Conservation (phyloP, 1,139 yeast genomes). For the Groenewaldozyma auringiensis region DNA sequence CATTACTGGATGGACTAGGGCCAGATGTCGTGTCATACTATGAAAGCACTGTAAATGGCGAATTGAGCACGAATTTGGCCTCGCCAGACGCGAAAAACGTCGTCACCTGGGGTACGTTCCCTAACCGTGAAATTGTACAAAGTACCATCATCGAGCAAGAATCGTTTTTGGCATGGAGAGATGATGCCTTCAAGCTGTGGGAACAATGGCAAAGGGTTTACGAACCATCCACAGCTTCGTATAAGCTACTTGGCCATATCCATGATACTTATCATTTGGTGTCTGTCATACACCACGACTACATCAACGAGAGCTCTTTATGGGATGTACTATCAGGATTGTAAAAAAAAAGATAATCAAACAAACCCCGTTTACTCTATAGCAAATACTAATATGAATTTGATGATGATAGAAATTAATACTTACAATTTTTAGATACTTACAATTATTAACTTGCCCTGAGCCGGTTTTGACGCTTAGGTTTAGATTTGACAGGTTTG, state of each 20-base stretch:
- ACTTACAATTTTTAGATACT: too few relatives aligned
- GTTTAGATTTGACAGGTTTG: too few relatives aligned
- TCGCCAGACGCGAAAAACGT: slow-evolving; percentile 48
- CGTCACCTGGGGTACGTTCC: slow-evolving; percentile 96
- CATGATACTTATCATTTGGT: slow-evolving; percentile 64
- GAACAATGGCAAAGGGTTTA: slow-evolving; percentile 85
- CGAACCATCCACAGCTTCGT: slow-evolving; percentile 46
- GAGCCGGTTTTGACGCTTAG: too few relatives aligned
- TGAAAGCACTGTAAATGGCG: slow-evolving; percentile 46
- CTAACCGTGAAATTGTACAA: slow-evolving; percentile 75
- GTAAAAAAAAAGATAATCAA: too few relatives aligned
- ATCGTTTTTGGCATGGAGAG: slow-evolving; percentile 87
- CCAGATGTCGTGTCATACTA: slow-evolving; percentile 55
- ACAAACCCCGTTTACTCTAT: too few relatives aligned
- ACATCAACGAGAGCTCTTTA: slow-evolving; percentile 60
- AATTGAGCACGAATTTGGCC: slow-evolving; percentile 54
- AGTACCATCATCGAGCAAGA: slow-evolving; percentile 84
- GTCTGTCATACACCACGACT: slow-evolving; percentile 81
- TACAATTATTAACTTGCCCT: too few relatives aligned
- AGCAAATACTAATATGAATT: too few relatives aligned
- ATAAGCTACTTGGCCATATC: slow-evolving; percentile 52
- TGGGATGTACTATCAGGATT: slow-evolving; percentile 52
- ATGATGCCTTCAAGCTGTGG: slow-evolving; percentile 90
- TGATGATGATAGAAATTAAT: too few relatives aligned
- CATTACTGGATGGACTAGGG: slow-evolving; percentile 42